Base-by-base conservation (phyloP, 129 eudicot species). In the Flaveria linearis region DNA sequence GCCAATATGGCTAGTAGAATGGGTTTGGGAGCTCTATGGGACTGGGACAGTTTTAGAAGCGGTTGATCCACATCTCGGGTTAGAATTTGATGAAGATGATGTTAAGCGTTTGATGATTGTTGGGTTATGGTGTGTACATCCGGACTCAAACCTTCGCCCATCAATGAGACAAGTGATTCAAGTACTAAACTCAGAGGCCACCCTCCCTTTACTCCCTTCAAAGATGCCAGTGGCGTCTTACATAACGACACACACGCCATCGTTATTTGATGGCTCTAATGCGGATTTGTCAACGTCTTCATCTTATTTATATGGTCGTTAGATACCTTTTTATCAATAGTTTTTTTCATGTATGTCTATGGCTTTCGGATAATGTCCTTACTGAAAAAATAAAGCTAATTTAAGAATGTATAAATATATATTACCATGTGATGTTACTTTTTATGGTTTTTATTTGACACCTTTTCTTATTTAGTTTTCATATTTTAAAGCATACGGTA, bases 61-160 rank as follows among this genome's bases (percentile, higher is more conserved):
- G 20, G 81, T 26, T 0, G 88, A 87, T 60, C 81, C 79, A 1
- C 74, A 56, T 26, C 68, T 84, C 3, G 52, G 66, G 3, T 61
- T 7, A 1, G 80, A 61, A 22, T 82, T 16, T 55, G 68, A 84
- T 0, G 74, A 20, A 63, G 25, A 73, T 9, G 75, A 79, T 41
- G 80, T 79, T 12, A 72, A 79, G 7, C 43, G 76, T 2, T 17
- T 87, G 77, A 82, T 87, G 85, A 75, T 68, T 0, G 80, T 87
- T 0, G 88, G 91, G 63, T 81, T 87, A 22, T 86, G 87, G 90
- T 83, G 90, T 9, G 90, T 78, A n/a, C 81, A 86, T 20, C 90
- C 85, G 3, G 87, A 86, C 47, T 6, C 61, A 14, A 17, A 69
- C 10, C 76, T 23, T n/a, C 81, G 86, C 0, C 86, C 88, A 6